A percentile compares a stretch with the other conserved stretches of the same genome.
These are phyloP conservation scores for Botryobasidium botryosum DNA, from an alignment of 768 basidiomycete genomes.

Conservation along the genomic window DNA sequence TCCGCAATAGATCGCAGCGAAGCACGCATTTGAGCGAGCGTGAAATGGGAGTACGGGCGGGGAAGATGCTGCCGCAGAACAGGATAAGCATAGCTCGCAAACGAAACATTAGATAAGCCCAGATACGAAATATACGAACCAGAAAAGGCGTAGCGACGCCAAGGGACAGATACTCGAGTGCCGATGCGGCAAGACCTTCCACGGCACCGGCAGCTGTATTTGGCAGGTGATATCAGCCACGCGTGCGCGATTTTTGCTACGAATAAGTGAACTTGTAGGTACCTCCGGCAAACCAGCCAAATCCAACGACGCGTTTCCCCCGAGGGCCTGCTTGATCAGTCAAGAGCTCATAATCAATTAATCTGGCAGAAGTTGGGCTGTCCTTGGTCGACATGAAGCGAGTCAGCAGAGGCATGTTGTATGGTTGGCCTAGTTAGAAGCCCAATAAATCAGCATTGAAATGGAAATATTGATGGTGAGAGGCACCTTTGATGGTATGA, in stretches of 20 bases:
- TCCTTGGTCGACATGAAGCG: slow-evolving; percentile 45
- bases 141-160: slow-evolving; percentile 75
- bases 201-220: slow-evolving; percentile 63
- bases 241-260: too few species aligned
- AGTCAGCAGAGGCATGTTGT: slow-evolving; percentile 66
- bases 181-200: slow-evolving; percentile 64
- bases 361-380: slow-evolving; percentile 17
- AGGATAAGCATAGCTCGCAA: background rate
- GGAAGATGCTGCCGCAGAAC: slow-evolving; percentile 66
- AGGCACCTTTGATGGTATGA: slow-evolving; percentile 57
- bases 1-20: slow-evolving; percentile 41
- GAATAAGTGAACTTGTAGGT: background rate
- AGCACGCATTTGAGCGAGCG: slow-evolving; percentile 35
- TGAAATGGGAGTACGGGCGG: slow-evolving; percentile 57
- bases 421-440: slow-evolving; percentile 39
- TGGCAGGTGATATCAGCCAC: too few species aligned
- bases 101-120: too few species aligned
- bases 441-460: background rate
- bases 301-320: slow-evolving; percentile 69
- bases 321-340: slow-evolving; percentile 32
- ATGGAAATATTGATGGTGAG: background rate
- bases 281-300: slow-evolving; percentile 91
- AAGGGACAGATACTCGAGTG: slow-evolving; percentile 57
- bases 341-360: slow-evolving; percentile 80
- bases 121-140: slow-evolving; percentile 29